A percentile compares a stretch with the other conserved stretches of the same genome.
Conservation (phyloP, 169 alveolate species). For the Eimeria falciformis region DNA sequence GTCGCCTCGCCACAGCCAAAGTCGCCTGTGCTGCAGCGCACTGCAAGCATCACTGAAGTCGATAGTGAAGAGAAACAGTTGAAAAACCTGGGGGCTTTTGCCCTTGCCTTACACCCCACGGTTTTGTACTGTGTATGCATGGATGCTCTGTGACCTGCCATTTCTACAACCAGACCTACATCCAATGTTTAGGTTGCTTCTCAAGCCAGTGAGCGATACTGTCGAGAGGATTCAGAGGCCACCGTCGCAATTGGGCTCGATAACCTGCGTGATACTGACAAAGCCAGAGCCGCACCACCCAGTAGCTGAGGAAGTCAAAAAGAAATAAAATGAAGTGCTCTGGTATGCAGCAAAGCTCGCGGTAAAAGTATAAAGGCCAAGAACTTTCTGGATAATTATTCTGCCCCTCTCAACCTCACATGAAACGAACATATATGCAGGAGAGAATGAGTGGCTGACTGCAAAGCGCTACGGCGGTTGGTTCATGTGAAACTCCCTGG, state of each 20-base stretch:
- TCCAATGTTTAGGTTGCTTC: conserved; percentile 59
- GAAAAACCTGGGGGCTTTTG: background rate
- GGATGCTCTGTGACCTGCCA: background rate
- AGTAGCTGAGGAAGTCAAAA: background rate
- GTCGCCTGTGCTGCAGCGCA: conserved; percentile 80
- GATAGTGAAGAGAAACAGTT: background rate
- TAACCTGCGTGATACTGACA: conserved; percentile 84
- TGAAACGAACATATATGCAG: no score
- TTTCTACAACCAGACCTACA: conserved; percentile 37
- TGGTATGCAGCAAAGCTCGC: background rate
- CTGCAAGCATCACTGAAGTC: background rate
- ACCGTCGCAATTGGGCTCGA: conserved; percentile 78
- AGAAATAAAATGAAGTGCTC: background rate
- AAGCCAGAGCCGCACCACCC: background rate
- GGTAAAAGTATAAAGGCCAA: no score
- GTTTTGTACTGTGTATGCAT: background rate
- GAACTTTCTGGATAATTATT: no score
- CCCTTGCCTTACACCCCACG: background rate
- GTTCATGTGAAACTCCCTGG: background rate
- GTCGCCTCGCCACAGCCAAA: conserved; percentile 86
- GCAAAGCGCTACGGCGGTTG: no score
- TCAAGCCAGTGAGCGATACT: conserved; percentile 75
- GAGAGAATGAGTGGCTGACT: no score
- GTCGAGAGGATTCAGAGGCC: conserved; percentile 84
- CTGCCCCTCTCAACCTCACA: no score